phyloP scores from a whole-genome alignment of 2,329 filamentous ascomycete species.

The Neonectria sp. region DNA sequence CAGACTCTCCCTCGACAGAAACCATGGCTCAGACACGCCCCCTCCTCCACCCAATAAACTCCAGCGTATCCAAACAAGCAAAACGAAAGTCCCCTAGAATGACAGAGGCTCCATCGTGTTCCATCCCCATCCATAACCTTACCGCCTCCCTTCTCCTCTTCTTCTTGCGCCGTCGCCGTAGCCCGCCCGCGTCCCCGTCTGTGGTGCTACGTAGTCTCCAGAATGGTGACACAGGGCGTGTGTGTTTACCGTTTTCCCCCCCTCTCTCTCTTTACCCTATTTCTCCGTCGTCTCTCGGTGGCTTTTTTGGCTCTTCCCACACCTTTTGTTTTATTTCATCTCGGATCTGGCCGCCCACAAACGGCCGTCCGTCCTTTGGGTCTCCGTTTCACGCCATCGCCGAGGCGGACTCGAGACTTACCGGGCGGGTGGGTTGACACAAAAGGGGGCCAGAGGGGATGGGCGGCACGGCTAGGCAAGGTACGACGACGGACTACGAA shows the following conservation, averaged over 20 bases:
- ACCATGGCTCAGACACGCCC: not conserved
- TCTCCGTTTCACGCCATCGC: conserved; percentile 10
- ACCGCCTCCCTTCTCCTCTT: conserved; percentile 25
- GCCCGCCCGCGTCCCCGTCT: conserved; percentile 10
- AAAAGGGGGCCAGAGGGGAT: not conserved
- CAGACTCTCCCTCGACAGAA: not conserved
- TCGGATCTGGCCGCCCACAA: conserved; percentile 6
- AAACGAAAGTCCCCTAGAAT: conserved; percentile 14
- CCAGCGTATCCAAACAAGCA: conserved; percentile 10
- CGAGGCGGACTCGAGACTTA: conserved; percentile 2
- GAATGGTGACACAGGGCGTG: not conserved
- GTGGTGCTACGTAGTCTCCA: not conserved
- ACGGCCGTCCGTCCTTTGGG: conserved; percentile 6
- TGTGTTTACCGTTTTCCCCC: not conserved
- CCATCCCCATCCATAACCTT: conserved; percentile 36
- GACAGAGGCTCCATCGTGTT: conserved; percentile 6
- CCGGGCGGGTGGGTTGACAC: not conserved
- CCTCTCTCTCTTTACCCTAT: not conserved
- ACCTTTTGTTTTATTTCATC: not conserved
- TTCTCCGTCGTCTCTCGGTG: too few relatives aligned
- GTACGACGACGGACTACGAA: not conserved
- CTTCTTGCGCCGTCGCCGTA: conserved; percentile 6
- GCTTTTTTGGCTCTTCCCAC: not conserved
- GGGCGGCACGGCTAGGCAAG: conserved; percentile 18
- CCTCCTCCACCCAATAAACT: conserved; percentile 1